phyloP scores from a whole-genome alignment of 1,284 basidiomycete species.

The Leccinum fallax region DNA sequence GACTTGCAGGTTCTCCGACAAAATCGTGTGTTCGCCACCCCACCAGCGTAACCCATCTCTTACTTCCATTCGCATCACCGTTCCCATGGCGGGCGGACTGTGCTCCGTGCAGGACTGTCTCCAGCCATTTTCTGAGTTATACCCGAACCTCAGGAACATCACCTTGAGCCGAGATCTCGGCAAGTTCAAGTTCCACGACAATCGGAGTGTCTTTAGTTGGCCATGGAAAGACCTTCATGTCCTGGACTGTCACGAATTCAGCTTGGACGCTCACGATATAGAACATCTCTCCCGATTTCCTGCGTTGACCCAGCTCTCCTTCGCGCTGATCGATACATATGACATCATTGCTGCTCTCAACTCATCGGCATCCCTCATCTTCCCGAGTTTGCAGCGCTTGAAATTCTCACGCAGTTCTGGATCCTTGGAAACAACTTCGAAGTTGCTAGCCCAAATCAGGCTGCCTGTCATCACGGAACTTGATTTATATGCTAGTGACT shows the following conservation, averaged over 20 bases:
- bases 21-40: not conserved
- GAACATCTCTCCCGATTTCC: not conserved
- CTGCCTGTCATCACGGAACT: not conserved
- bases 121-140: not conserved
- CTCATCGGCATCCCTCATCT: not conserved
- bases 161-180: not conserved
- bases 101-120: not conserved
- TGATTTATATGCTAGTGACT: not conserved
- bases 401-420: not conserved
- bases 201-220: not conserved
- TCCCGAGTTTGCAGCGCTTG: not conserved
- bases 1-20: not conserved
- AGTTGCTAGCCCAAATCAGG: not conserved
- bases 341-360: not conserved
- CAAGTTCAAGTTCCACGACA: not conserved
- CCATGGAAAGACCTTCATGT: not conserved
- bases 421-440: not conserved
- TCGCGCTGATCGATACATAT: not conserved
- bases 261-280: not conserved
- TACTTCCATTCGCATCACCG: not conserved
- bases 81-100: not conserved
- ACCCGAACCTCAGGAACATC: not conserved
- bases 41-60: not conserved
- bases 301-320: not conserved
- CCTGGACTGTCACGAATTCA: not conserved